Base-by-base conservation (phyloP, 192 early-diverging fungal species). In the Rhizoclosmatium globosum region DNA sequence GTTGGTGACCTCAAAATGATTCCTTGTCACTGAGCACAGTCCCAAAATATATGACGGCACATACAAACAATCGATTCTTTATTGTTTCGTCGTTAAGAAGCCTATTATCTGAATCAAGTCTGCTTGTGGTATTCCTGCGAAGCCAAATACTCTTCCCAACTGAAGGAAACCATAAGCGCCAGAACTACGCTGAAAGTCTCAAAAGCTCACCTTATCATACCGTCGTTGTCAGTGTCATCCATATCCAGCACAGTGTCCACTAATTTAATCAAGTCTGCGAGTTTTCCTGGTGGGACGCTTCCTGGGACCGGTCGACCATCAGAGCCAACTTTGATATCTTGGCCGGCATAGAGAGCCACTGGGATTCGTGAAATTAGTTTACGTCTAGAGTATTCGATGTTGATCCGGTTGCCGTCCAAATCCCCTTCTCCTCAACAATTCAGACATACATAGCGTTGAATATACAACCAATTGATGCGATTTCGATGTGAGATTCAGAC, bases 211-310 rank as follows among this genome's bases (percentile, higher is more conserved):
- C 31, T 31, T 31, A 89, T 83, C 78, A 81, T 83, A 9, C 88
- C 88, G 77, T 95, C 92, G 71, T 88, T 88, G 78, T 95, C 83
- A 21, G 83, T 83, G 85, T 95, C 94, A 71, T 94, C 93, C 74
- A 94, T 91, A 31, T 77, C 83, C 64, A 95, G 82, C 42, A 91
- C 91, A 81, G 92, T 90, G 78, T 94, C 93, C 47, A 94, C 87
- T 88, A 92, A 88, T 4, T 87, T 83, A 62, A 85, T 84, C 44
- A 94, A 78, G 44, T 92, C 88, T 23, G 83, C 67, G 4, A 76
- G 61, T 7, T 43, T 31, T 3, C 17, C 15, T 43, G 60, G 38
- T 13, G 61, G 39, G 1, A 43, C 19, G 23, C 41, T 64, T 17
- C 53, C 64, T 13, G 9, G 11, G 0, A 41, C 46, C 2, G 74